Evolutionary conservation across 2,329 filamentous ascomycete genomes (phyloP), one percentile per base, ranked within the genome.

Genomic region (Botrytis cinerea): DNA sequence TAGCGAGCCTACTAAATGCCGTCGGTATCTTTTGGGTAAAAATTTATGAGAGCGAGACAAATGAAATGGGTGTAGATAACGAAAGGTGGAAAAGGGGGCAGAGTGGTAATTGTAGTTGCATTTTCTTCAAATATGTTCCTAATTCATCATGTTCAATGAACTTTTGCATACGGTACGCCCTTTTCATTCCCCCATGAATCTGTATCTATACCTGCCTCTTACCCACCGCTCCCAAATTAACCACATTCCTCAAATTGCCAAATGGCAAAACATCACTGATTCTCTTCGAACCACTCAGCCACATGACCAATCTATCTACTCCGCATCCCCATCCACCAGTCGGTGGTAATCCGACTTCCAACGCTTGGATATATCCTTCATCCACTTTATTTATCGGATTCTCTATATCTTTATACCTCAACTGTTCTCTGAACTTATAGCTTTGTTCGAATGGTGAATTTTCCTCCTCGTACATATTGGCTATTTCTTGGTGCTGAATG

Each of bases 381-480:
- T 84, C 85, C 20, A 82, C 74, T 9, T 68, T 67, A 9, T 78
- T 78, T 20, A 70, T 73, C 25, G 46, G 57, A 46, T 81, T 81
- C 67, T 82, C 81, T 4, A 79, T 79, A 67, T 81, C 81, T 67
- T 74, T 80, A 75, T 82, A 86, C 28, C 79, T 79, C 3, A 86
- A 80, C 79, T 91, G 89, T 75, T 87, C 87, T 64, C 90, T 83
- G 76, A 99, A 94, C 82, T 99, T 99, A 72, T 88, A 86, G 63
- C 93, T 87, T 83, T 99, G 96, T 78, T 92, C 92, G 71, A 92
- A 90, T 0, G 96, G 96, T 70, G 93, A 93, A 82, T 99, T 99
- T 82, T 99, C 96, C 83, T 99, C 96, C 82, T 99, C 96, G 82
- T 99, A 99, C 85, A 95, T 97, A 82, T 99, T 99, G 75, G 95